Conservation (phyloP, 371 early-diverging fungal species). For the Mortierella sp. region DNA sequence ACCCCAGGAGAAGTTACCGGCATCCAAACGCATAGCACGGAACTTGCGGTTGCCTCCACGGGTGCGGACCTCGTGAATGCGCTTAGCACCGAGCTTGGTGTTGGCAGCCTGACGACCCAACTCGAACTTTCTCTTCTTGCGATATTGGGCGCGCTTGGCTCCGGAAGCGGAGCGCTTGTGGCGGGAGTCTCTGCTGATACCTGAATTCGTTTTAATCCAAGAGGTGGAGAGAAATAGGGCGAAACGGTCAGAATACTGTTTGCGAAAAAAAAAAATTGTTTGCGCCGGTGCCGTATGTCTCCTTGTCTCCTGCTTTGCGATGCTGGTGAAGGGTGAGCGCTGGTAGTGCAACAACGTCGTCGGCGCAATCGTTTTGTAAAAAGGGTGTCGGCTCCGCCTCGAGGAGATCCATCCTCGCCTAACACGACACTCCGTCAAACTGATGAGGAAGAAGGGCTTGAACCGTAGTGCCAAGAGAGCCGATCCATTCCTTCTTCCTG, state of each 20-base stretch:
- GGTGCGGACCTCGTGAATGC: slow-evolving; percentile 95
- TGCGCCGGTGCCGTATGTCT: not conserved
- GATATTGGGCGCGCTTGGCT: slow-evolving; percentile 98
- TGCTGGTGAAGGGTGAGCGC: not conserved
- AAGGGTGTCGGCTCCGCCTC: not conserved
- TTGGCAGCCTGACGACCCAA: slow-evolving; percentile 98
- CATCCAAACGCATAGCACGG: slow-evolving; percentile 98
- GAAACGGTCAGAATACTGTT: slow-evolving; percentile 15
- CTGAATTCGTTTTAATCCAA: slow-evolving; percentile 60
- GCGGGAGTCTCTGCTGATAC: slow-evolving; percentile 97
- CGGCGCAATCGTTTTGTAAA: not conserved
- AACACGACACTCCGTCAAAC: not conserved
- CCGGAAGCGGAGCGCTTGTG: slow-evolving; percentile 99
- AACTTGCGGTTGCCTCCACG: slow-evolving; percentile 99
- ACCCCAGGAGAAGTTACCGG: slow-evolving; percentile 99
- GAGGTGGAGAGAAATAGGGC: not conserved
- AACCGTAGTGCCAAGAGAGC: not conserved
- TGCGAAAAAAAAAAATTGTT: slow-evolving; percentile 5
- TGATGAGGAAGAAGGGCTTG: slow-evolving; percentile 1
- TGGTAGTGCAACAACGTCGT: not conserved
- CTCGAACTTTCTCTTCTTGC: slow-evolving; percentile 99
- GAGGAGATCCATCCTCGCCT: not conserved
- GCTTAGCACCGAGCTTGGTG: slow-evolving; percentile 98
- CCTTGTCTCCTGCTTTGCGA: not conserved
- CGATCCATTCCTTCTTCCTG: not conserved